Percentiles rank a stretch among this genome's conserved stretches.
Conservation (phyloP, 2,329 filamentous ascomycete species). For the Botrytis elliptica region DNA sequence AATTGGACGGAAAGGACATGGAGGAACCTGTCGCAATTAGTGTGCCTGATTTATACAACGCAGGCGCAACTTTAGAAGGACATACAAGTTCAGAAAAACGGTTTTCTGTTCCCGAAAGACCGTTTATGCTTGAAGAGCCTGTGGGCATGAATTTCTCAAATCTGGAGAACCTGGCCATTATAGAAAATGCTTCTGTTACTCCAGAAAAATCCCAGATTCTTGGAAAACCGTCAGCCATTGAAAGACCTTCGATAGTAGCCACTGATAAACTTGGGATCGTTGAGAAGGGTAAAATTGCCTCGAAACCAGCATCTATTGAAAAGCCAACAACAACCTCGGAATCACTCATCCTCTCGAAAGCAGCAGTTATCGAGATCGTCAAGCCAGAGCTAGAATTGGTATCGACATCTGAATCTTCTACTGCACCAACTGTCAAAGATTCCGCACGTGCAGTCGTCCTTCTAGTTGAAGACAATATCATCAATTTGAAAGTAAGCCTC, state of each 20-base stretch:
- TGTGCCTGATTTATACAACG: not conserved
- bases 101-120: not conserved
- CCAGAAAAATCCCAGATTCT: not conserved
- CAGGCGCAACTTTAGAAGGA: not conserved
- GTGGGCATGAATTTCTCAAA: not conserved
- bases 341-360: not conserved
- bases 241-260: not conserved
- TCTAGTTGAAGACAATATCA: slow-evolving; percentile 43
- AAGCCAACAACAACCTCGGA: not conserved
- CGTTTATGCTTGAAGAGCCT: accelerated
- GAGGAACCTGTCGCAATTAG: no score
- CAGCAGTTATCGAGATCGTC: not conserved
- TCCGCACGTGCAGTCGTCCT: slow-evolving; percentile 31
- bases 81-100: not conserved
- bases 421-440: not conserved
- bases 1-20: not conserved
- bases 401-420: not conserved
- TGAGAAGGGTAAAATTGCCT: not conserved
- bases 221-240: not conserved
- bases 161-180: not conserved
- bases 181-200: no score
- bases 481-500: slow-evolving; percentile 39
- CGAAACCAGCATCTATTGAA: not conserved
- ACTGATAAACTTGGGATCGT: not conserved
- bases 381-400: not conserved